A percentile compares a stretch with the other conserved stretches of the same genome.
Evolutionary conservation across 306 rosid genomes (phyloP).

Genomic region (Betula pendula): DNA sequence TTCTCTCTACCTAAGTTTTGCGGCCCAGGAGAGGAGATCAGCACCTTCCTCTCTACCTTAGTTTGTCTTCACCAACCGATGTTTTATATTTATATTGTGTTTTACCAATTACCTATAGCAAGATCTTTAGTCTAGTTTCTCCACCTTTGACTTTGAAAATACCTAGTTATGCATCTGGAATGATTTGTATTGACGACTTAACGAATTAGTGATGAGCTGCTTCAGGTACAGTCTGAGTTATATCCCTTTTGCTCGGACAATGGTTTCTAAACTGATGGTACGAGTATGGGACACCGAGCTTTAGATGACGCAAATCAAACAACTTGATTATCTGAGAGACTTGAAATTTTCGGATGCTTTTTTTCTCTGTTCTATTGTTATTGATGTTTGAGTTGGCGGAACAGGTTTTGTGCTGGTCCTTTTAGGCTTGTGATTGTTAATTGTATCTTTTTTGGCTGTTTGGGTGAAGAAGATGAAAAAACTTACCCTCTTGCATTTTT

Average conservation of each 20-base stretch:
- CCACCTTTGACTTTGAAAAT: not conserved
- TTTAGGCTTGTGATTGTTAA: slow-evolving; percentile 9
- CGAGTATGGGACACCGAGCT: slow-evolving; percentile 85
- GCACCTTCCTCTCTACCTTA: slow-evolving; percentile 9
- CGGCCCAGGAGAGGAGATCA: slow-evolving; percentile 20
- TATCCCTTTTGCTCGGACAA: slow-evolving; percentile 96
- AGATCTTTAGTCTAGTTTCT: not conserved
- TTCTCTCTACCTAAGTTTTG: slow-evolving; percentile 22
- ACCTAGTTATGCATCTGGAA: not conserved
- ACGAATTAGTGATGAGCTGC: slow-evolving; percentile 23
- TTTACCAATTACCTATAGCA: not conserved
- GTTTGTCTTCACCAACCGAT: slow-evolving; percentile 2
- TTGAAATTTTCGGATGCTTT: slow-evolving; percentile 25
- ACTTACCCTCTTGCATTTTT: not conserved
- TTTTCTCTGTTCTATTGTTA: slow-evolving; percentile 15
- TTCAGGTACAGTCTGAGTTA: slow-evolving; percentile 96
- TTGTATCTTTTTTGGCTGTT: not conserved
- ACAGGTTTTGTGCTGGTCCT: not conserved
- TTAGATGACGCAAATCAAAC: slow-evolving; percentile 31
- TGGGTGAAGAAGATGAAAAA: not conserved
- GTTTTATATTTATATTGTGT: not conserved
- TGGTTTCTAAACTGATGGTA: slow-evolving; percentile 84
- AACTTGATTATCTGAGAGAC: not conserved
- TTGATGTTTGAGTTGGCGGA: not conserved
- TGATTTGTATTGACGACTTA: not conserved